phyloP scores from a whole-genome alignment of 2,329 filamentous ascomycete genomes.

The Neonectria sp. region DNA sequence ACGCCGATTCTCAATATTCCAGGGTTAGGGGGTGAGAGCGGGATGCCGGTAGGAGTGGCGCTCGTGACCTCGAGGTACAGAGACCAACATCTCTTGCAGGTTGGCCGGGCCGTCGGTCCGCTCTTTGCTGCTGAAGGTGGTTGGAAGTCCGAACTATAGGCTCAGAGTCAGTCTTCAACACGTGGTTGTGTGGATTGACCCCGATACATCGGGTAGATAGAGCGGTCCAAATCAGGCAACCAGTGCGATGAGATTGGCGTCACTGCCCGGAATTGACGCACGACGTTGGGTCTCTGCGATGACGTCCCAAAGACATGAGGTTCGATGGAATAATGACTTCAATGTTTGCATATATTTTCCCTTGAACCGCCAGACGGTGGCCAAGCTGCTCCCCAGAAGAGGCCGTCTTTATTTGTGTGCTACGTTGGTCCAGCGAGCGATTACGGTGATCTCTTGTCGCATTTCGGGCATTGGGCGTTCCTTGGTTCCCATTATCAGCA shows the following conservation, averaged over 20 bases:
- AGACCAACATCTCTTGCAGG: conserved; percentile 34
- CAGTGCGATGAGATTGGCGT: background rate
- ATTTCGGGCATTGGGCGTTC: conserved; percentile 34
- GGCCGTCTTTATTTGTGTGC: too few relatives aligned
- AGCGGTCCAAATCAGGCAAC: background rate
- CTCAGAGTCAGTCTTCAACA: background rate
- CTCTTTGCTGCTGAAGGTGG: conserved; percentile 11
- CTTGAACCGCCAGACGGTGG: background rate
- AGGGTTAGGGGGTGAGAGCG: conserved; percentile 31
- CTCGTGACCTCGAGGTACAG: conserved; percentile 33
- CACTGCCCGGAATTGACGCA: background rate
- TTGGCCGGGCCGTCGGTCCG: conserved; percentile 8
- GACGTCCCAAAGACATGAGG: conserved; percentile 17
- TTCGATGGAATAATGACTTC: conserved; percentile 2
- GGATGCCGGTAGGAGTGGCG: conserved; percentile 38
- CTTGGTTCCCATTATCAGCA: conserved; percentile 29
- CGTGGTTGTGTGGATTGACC: background rate
- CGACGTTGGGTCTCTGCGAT: background rate
- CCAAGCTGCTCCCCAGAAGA: conserved; percentile 39
- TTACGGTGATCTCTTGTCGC: conserved; percentile 37
- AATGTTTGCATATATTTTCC: background rate
- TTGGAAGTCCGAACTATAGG: background rate
- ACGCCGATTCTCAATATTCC: conserved; percentile 37
- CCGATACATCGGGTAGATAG: background rate
- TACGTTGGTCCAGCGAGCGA: conserved; percentile 25